These are phyloP conservation scores for Fusarium denticulatum DNA, from an alignment of 2,329 filamentous ascomycete species.

Conservation along the genomic window DNA sequence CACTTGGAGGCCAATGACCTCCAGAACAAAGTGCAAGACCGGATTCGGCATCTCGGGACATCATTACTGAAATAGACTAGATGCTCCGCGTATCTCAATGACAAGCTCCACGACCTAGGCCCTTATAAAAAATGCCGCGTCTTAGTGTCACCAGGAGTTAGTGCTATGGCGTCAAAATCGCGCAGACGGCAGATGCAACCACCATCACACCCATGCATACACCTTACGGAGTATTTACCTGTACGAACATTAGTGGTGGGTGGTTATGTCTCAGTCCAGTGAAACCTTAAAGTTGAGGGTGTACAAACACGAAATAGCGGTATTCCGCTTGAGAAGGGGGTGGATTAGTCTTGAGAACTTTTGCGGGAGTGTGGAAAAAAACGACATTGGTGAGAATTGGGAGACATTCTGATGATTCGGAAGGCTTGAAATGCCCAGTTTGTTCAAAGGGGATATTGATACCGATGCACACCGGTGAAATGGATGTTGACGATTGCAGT, in stretches of 20 bases:
- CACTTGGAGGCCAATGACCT: no score
- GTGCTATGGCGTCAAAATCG: rapidly evolving
- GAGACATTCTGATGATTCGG: rapidly evolving
- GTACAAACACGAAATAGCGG: no score
- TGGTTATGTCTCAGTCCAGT: neutral
- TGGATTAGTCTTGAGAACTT: neutral
- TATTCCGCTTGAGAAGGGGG: neutral
- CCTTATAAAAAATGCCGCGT: neutral
- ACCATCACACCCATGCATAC: neutral
- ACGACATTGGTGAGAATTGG: rapidly evolving
- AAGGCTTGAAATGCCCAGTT: rapidly evolving
- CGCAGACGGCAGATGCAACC: rapidly evolving
- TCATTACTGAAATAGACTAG: rapidly evolving
- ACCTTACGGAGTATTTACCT: no score
- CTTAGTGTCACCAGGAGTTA: neutral
- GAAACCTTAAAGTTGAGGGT: rapidly evolving
- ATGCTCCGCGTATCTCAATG: rapidly evolving
- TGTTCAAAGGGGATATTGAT: no score
- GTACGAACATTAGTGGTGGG: no score
- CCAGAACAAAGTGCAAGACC: rapidly evolving
- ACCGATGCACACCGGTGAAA: neutral
- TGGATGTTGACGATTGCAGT: rapidly evolving
- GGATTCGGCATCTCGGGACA: rapidly evolving
- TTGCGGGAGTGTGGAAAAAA: neutral
- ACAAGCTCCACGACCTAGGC: rapidly evolving